Evolutionary conservation across 2,329 filamentous ascomycete genomes (phyloP), one percentile per base, ranked within the genome.

Genomic region (Penicillium sp.): DNA sequence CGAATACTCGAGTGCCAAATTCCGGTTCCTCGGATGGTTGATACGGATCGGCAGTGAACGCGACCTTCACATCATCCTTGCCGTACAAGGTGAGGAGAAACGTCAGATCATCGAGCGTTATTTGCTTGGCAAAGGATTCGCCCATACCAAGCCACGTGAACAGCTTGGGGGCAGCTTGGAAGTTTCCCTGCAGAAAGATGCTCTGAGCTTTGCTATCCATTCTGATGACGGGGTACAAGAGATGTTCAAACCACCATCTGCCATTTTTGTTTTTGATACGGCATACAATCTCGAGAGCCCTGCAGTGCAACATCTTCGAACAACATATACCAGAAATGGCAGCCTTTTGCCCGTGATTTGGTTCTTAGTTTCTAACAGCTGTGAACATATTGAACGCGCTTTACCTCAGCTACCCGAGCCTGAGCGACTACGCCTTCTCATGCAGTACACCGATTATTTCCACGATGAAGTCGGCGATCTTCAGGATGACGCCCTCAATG

Each of bases 1-100:
- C 4, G 79, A 81, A 57, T 81, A 81, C 62, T 79, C 77, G 7
- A 80, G 80, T 52, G 73, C 79, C 10, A 82, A 82, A 63, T 82
- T 81, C 46, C 68, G 76, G 22, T 75, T 81, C 22, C 70, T 82
- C 4, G 76, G 77, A n/a, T 74, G 78, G 57, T 68, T 81, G 14
- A 72, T 80, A 30, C 73, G 80, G 45, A 62, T 74, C 16, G 72
- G 73, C 2, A 71, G 69, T 25, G 65, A 58, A 4, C 66, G 71
- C 54, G 75, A 78, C 52, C 64, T 78, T 13, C 78, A 80, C 57
- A 59, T 81, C 14, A 71, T 80, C 16, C 67, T 81, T 37, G 74
- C 76, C 62, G 71, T 75, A 6, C 71, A 74, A 62, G 66, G 69
- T 40, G 76, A 76, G 3, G 70, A 73, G 42, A 73, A 74, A 33